These are phyloP conservation scores for Cladochytrium replicatum DNA, from an alignment of 192 early-diverging fungal species.

Conservation along the genomic window DNA sequence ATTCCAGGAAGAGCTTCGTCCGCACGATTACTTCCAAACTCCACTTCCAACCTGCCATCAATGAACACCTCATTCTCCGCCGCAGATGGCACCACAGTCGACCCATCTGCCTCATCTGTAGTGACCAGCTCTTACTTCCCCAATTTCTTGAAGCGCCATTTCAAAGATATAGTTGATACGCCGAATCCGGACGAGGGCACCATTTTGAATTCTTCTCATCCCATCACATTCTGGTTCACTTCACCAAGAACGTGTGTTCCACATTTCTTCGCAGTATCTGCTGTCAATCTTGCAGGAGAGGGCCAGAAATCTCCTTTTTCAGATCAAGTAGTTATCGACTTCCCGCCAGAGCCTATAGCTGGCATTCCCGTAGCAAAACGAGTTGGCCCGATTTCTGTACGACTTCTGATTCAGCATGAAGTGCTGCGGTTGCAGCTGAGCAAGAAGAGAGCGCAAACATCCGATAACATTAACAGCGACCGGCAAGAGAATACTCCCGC, in stretches of 20 bases:
- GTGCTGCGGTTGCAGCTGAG: slow-evolving; percentile 16
- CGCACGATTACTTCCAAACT: too few species aligned
- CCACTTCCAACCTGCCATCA: too few species aligned
- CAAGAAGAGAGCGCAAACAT: slow-evolving; percentile 13
- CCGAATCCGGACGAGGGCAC: too few species aligned
- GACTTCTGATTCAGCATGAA: slow-evolving; percentile 15
- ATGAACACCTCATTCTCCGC: too few species aligned
- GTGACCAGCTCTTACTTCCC: too few species aligned
- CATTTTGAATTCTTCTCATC: not conserved
- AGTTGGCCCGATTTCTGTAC: not conserved
- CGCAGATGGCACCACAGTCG: too few species aligned
- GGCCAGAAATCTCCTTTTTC: slow-evolving; percentile 14
- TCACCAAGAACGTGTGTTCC: slow-evolving; percentile 13
- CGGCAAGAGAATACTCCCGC: not conserved
- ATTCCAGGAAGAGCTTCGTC: too few species aligned
- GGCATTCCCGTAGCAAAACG: slow-evolving; percentile 9
- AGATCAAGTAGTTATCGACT: slow-evolving; percentile 11
- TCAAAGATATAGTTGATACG: too few species aligned
- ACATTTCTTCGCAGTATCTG: slow-evolving; percentile 32
- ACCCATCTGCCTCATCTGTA: too few species aligned
- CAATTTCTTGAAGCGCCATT: too few species aligned
- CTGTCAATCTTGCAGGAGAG: slow-evolving; percentile 27
- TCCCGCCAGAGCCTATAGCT: not conserved
- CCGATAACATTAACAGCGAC: slow-evolving; percentile 8
- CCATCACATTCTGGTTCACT: slow-evolving; percentile 5